Evolutionary conservation across 345 rosid species (phyloP), one percentile per base, ranked within the genome.

Genomic region (Barbarea vulgaris): DNA sequence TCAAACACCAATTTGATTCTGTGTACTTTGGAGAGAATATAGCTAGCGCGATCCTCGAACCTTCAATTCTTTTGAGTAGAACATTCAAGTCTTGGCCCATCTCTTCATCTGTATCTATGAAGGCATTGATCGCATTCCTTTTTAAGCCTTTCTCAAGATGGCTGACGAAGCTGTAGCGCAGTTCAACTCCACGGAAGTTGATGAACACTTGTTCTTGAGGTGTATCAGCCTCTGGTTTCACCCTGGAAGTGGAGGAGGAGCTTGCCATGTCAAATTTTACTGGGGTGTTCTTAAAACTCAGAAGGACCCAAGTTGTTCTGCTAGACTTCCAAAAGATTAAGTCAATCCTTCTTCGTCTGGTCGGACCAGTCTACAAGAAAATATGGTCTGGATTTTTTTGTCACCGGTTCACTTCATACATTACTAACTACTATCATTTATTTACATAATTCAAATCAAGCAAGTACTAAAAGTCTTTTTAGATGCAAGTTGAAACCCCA

Each of bases 171-270:
- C 31, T 58, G 27, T 66, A 5, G 1, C 81, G 69, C 0, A 46
- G 27, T 47, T 78, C 77, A 0, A n/a, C 50, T 28, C 81, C 77
- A 2, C 78, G 70, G 41, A 78, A 78, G 9, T 74, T 78, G 0
- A 78, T 47, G 41, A 78, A 78, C 24, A 78, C 81, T 51, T 72
- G 73, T 0, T 31, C 63, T 31, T 70, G 66, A 4, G 63, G 12
- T 53, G 37, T 21, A 4, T 66, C 6, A 8, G 1, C 33, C 0
- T 64, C 41, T 46, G 54, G 11, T 27, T 44, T 64, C 27, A 44
- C 8, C 54, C 3, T n/a, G 39, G 54, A 66, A 5, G 52, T 2
- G 54, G 54, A 65, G 3, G 67, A 62, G 27, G 70, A 37, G 19
- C 47, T 61, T 22, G 50, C 50, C 66, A 59, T 54, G 36, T 24